Base-by-base conservation (phyloP, 2,329 filamentous ascomycete species). In the Arthrobotrys sphaeroides region DNA sequence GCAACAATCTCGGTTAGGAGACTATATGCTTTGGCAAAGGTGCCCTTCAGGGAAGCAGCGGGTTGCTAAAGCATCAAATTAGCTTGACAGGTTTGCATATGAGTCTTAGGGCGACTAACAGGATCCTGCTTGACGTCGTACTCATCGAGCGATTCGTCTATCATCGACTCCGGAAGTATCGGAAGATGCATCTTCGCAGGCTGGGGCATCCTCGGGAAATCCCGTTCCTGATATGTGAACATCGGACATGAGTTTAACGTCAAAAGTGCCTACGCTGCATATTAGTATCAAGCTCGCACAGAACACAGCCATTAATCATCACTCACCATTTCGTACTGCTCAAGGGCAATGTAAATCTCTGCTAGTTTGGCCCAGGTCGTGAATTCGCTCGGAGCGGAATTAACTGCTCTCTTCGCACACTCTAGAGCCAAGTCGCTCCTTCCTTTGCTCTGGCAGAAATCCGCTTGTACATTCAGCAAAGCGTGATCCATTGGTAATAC, bases 191-290 rank as follows among this genome's bases (percentile, higher is more conserved):
- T 91, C 67, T 93, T 91, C 79, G 91, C 90, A 0, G 95, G 94
- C 81, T 97, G 93, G 0, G 95, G 95, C 91, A 98, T 94, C 73
- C 95, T 84, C 2, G 95, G 95, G 4, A 93, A 91, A 82, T 99
- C 95, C 83, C 97, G 98, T 83, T 99, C 95, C 83, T 98, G 95
- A 83, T 99, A 98, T 5, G 95, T 99, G 83, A 99, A 99, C 95
- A 99, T 99, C 6, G 95, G 95, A 82, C 95, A 99, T 16, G 95
- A 99, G 84, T 99, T 99, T 61, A 99, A 87, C 2, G 95, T 98
- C 3, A 96, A 90, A 22, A 99, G 87, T 0, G 95, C 95, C 79
- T 98, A 53, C 16, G 10, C 22, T 13, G 3, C 20, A 16, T 18
- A 20, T 66, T 51, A 66, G 59, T 20, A 5, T 33, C 12, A 9